Evolutionary conservation across 2,329 filamentous ascomycete species (phyloP), one percentile per base, ranked within the genome.

Genomic region (Pseudogymnoascus sp.): DNA sequence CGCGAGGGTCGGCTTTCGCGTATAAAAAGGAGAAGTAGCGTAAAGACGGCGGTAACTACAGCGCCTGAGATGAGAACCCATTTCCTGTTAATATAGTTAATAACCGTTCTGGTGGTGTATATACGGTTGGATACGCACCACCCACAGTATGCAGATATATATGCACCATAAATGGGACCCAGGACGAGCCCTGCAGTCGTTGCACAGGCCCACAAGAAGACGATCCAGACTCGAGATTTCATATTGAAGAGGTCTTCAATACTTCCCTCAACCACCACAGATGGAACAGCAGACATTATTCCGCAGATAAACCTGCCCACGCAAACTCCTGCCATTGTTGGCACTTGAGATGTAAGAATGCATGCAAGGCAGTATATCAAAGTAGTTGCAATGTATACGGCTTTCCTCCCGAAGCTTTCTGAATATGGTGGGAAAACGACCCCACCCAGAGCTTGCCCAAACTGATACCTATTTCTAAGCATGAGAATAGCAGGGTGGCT

Each of bases 241-340:
- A 73, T 71, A 61, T 78, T 75, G 69, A 75, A 80, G 67, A 81
- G 74, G 63, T 81, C 78, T 62, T 81, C 78, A 32, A 80, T 73
- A 58, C 75, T 78, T 1, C 79, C 78, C 0, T 75, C 73, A 7
- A 76, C 74, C 5, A 80, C 76, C 20, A 77, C 75, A 0, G 76
- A 73, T 1, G 78, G 78, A 11, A 79, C 74, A 3, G 78, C 77
- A 0, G 78, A 79, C 8, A 77, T 67, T 4, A 78, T 64, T 0
- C 79, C 79, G 3, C 74, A 74, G 4, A 76, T 20, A 35, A 78
- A 72, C 5, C 79, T 72, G 22, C 76, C 76, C 2, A 76, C 43
- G n/a, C 75, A 66, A 1, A 76, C 72, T 0, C 69, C 73, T 1
- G 71, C 63, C 2, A 78, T 61, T 0, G 70, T 72, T 4, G 69